These are phyloP conservation scores for Teratosphaeria viscida DNA, from an alignment of 2,329 filamentous ascomycete species.

Conservation along the genomic window DNA sequence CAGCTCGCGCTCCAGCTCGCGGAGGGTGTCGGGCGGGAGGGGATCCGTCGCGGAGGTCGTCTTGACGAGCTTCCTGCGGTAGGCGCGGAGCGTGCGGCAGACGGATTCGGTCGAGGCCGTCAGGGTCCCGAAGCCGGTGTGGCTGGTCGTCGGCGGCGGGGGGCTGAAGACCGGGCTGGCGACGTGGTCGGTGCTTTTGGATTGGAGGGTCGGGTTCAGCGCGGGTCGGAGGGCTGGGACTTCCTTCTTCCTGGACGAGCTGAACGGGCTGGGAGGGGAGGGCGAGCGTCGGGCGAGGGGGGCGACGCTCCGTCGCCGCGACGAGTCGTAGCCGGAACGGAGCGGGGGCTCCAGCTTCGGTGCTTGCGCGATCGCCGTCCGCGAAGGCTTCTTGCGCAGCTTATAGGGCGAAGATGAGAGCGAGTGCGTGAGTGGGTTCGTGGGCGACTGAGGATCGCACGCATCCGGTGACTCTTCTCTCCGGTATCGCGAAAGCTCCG, in stretches of 20 bases:
- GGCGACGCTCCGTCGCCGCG: conserved; percentile 12
- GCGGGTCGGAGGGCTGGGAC: conserved; percentile 32
- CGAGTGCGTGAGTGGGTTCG: conserved; percentile 23
- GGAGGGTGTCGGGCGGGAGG: conserved; percentile 35
- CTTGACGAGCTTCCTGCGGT: conserved; percentile 44
- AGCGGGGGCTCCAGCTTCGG: conserved; percentile 35
- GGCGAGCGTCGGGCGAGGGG: conserved; percentile 28
- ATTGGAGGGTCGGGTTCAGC: conserved; percentile 39
- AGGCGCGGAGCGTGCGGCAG: conserved; percentile 46
- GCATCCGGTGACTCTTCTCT: conserved; percentile 32
- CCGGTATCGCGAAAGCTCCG: conserved; percentile 72
- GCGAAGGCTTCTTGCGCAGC: conserved; percentile 46
- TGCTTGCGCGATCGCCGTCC: conserved; percentile 37
- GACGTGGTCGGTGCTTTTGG: conserved; percentile 31
- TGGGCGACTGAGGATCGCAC: conserved; percentile 24
- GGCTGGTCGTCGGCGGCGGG: conserved; percentile 8
- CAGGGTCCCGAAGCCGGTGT: conserved; percentile 36
- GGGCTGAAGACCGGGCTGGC: conserved; percentile 5
- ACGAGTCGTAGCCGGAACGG: conserved; percentile 13
- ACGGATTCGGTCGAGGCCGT: conserved; percentile 47
- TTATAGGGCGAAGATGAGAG: conserved; percentile 37
- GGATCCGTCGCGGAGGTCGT: conserved; percentile 34
- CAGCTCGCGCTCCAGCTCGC: conserved; percentile 49
- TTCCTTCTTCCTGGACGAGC: conserved; percentile 8
- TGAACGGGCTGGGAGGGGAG: conserved; percentile 28